These are phyloP conservation scores for Argentina anserina DNA, from an alignment of 306 rosid genomes.

Conservation along the genomic window DNA sequence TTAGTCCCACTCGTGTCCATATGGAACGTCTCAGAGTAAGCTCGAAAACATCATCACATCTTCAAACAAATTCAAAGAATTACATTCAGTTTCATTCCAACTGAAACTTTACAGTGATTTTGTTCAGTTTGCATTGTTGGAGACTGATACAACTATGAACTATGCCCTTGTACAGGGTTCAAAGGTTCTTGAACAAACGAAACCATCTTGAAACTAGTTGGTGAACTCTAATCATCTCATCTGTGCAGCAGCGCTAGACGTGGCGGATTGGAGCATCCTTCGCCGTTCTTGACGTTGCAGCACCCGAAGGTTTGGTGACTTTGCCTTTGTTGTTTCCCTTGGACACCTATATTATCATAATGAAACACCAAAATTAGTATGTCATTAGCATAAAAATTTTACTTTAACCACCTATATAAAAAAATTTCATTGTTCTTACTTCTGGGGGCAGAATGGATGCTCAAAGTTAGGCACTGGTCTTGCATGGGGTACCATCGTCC, in stretches of 20 bases:
- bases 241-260: constrained; percentile 68
- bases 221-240: constrained; percentile 64
- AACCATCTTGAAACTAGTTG: constrained; percentile 36
- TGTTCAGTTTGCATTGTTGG: not conserved
- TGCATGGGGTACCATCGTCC: constrained; percentile 90
- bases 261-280: constrained; percentile 36
- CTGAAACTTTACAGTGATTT: not conserved
- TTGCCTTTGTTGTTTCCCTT: constrained; percentile 65
- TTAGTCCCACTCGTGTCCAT: too few relatives aligned
- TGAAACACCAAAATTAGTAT: not conserved
- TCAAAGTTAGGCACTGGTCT: constrained; percentile 75
- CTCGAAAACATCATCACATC: too few relatives aligned
- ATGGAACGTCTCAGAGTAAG: too few relatives aligned
- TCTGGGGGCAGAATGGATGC: constrained; percentile 75
- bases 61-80: constrained; percentile 1
- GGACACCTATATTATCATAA: constrained; percentile 36
- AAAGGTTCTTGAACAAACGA: constrained; percentile 17
- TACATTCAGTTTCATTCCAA: not conserved
- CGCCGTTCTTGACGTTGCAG: constrained; percentile 57
- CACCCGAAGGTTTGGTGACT: constrained; percentile 72
- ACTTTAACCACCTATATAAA: too few relatives aligned
- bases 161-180: constrained; percentile 15
- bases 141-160: not conserved
- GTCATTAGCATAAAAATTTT: too few relatives aligned
- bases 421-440: constrained; percentile 36